Percentiles rank a stretch among this genome's conserved stretches.
Conservation (phyloP, 2,329 filamentous ascomycete genomes). For the Ophiocordyceps camponoti-saundersi region DNA sequence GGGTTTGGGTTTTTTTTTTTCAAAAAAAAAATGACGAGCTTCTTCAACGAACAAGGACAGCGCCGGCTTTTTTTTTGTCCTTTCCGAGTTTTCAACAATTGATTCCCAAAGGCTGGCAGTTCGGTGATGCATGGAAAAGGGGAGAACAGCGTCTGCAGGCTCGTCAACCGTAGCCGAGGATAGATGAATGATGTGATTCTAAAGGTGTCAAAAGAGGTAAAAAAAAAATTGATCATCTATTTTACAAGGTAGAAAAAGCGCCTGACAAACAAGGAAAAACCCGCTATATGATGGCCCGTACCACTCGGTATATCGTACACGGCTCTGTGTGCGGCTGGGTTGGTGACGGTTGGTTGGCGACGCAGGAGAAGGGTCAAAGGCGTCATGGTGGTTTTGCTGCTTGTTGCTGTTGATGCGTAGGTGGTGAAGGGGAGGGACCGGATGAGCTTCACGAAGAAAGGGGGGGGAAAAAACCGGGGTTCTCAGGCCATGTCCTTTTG, state of each 20-base stretch:
- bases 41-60: neutral
- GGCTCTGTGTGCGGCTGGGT: neutral
- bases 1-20: neutral
- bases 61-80: neutral
- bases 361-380: too few relatives aligned
- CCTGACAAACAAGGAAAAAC: neutral
- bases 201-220: too few relatives aligned
- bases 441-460: too few relatives aligned
- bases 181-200: constrained; percentile 4
- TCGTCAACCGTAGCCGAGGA: constrained; percentile 27
- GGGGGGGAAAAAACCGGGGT: too few relatives aligned
- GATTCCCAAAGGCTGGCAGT: neutral
- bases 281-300: neutral
- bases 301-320: neutral
- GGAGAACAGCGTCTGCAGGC: constrained; percentile 8
- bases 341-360: too few relatives aligned
- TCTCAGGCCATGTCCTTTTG: constrained; percentile 26
- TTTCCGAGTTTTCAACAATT: neutral
- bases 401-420: too few relatives aligned
- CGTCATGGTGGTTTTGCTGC: too few relatives aligned
- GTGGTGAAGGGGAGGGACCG: too few relatives aligned
- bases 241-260: neutral
- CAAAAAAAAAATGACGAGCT: neutral
- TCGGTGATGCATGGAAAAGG: neutral
- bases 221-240: neutral